Evolutionary conservation across 164 flowering plant species (phyloP).

Genomic region (Paratinospora sagittata): DNA sequence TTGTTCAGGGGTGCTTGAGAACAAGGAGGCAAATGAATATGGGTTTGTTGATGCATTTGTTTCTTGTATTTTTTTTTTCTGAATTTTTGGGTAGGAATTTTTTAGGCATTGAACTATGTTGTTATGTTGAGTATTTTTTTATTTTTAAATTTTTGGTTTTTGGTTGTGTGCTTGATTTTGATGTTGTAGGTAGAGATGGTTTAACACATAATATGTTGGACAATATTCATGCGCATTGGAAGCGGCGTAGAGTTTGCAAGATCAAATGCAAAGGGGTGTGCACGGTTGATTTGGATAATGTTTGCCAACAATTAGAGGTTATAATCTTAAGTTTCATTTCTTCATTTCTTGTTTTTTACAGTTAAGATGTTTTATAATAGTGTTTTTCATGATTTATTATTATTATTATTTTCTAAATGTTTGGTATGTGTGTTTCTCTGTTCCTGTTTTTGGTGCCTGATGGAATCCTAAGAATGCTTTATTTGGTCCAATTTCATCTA

Average conservation of each 20-base stretch:
- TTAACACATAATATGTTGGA: slow-evolving; percentile 97
- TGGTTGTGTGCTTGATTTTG: slow-evolving; percentile 1
- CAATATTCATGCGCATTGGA: slow-evolving; percentile 55
- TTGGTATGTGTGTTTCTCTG: too few relatives aligned
- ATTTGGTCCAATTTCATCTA: too few relatives aligned
- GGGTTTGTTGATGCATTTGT: slow-evolving; percentile 30
- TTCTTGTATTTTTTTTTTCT: not conserved
- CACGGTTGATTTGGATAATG: slow-evolving; percentile 94
- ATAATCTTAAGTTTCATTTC: slow-evolving; percentile 1
- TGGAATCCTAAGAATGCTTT: too few relatives aligned
- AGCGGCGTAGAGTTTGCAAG: slow-evolving; percentile 63
- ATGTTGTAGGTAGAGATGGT: slow-evolving; percentile 78
- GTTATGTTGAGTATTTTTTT: not conserved
- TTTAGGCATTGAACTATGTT: not conserved
- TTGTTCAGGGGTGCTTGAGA: slow-evolving; percentile 36
- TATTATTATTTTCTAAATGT: too few relatives aligned
- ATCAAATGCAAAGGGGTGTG: slow-evolving; percentile 92
- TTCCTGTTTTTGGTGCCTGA: too few relatives aligned
- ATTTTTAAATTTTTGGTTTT: not conserved
- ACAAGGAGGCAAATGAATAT: slow-evolving; percentile 55
- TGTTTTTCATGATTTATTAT: too few relatives aligned
- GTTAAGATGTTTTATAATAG: too few relatives aligned
- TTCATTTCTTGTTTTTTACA: not conserved
- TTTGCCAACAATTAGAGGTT: slow-evolving; percentile 84
- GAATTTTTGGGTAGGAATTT: too few relatives aligned